These are phyloP conservation scores for Diospyros lotus DNA, from an alignment of 148 eudicot species.

Conservation along the genomic window DNA sequence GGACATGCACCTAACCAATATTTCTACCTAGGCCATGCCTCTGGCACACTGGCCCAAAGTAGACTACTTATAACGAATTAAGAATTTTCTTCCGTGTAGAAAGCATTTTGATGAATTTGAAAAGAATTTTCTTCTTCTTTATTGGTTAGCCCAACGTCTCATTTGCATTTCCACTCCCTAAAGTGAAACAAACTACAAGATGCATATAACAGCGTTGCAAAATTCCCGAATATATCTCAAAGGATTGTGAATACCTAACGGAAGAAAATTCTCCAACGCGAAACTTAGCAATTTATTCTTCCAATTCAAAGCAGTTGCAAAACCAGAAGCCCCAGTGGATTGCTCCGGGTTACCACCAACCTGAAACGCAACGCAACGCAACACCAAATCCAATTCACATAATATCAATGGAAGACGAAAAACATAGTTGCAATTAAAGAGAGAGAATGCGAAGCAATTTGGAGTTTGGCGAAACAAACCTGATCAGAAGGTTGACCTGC, in stretches of 20 bases:
- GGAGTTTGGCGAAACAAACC: constrained; percentile 13
- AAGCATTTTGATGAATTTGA: too few relatives aligned
- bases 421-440: background rate
- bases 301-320: constrained; percentile 20
- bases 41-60: too few relatives aligned
- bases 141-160: too few relatives aligned
- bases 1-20: too few relatives aligned
- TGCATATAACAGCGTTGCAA: background rate
- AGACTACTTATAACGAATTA: too few relatives aligned
- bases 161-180: background rate
- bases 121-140: too few relatives aligned
- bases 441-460: background rate
- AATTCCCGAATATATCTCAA: too few relatives aligned
- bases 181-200: background rate
- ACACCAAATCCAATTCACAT: background rate
- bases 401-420: too few relatives aligned
- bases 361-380: constrained; percentile 16
- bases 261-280: constrained; percentile 53
- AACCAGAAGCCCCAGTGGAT: constrained; percentile 6
- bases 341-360: constrained; percentile 14
- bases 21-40: too few relatives aligned
- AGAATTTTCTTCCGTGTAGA: too few relatives aligned
- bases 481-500: constrained; percentile 20
- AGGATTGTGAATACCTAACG: constrained; percentile 42
- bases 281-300: constrained; percentile 31